phyloP scores from a whole-genome alignment of 768 basidiomycete species.

The Rhodotorula babjevae region DNA sequence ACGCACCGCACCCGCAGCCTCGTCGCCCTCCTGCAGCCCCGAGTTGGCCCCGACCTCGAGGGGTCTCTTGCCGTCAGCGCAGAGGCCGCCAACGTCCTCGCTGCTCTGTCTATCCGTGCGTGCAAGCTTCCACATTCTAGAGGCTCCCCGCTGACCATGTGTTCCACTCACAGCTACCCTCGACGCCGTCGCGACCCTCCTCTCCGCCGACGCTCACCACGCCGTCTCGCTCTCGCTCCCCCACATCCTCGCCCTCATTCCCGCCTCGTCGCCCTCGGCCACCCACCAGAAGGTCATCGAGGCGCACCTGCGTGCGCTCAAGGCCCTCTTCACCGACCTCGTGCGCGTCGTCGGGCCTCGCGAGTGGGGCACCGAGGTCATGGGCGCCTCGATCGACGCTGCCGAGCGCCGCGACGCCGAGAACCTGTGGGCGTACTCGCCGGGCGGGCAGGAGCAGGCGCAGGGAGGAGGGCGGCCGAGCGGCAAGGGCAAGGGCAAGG shows the following conservation, averaged over 20 bases:
- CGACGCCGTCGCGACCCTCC: conserved; percentile 18
- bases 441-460: not conserved
- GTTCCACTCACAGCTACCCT: conserved; percentile 18
- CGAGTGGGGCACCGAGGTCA: conserved; percentile 17
- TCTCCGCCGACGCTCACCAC: not conserved
- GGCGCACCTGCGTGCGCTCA: conserved; percentile 25
- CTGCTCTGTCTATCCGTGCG: conserved; percentile 25
- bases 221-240: conserved; percentile 7
- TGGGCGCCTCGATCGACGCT: conserved; percentile 6
- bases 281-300: conserved; percentile 10
- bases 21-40: not conserved
- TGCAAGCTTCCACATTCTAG: no score
- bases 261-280: not conserved
- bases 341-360: conserved; percentile 22
- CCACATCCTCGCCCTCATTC: not conserved
- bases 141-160: no score
- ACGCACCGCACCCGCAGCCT: not conserved
- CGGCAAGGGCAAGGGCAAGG: conserved; percentile 24
- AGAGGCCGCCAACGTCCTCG: conserved; percentile 17
- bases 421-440: not conserved
- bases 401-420: conserved; percentile 11
- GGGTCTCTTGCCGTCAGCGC: conserved; percentile 1
- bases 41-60: not conserved
- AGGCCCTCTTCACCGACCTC: conserved; percentile 29
- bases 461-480: not conserved